A percentile compares a stretch with the other conserved stretches of the same genome.
Evolutionary conservation across 2,329 filamentous ascomycete genomes (phyloP).

Genomic region (Parafenestella ontariensis): DNA sequence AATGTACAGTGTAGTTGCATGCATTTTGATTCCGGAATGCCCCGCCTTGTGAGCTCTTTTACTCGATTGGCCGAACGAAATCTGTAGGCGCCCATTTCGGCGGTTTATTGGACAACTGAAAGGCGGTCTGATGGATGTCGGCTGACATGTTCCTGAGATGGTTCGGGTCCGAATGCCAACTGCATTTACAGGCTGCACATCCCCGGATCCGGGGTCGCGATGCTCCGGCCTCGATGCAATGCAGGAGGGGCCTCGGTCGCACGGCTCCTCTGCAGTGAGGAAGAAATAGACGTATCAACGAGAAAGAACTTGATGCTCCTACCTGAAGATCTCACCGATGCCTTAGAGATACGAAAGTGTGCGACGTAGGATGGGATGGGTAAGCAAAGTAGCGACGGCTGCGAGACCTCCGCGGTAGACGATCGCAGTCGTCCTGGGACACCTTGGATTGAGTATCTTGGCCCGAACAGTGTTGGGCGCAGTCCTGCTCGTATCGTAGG

Average conservation of each 20-base stretch:
- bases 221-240: neutral
- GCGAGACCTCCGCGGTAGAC: neutral
- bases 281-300: neutral
- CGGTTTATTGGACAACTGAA: constrained; percentile 5
- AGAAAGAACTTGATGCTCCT: neutral
- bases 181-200: neutral
- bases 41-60: constrained; percentile 18
- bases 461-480: too few species aligned
- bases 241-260: neutral
- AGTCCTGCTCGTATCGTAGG: too few species aligned
- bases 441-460: too few species aligned
- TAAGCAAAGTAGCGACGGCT: neutral
- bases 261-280: neutral
- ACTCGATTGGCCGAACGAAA: constrained; percentile 22
- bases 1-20: constrained; percentile 1
- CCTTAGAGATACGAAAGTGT: neutral
- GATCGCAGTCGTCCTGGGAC: neutral
- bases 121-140: constrained; percentile 17
- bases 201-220: neutral
- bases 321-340: neutral
- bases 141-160: constrained; percentile 21
- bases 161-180: constrained; percentile 9
- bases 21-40: constrained; percentile 10
- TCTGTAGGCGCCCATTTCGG: constrained; percentile 5
- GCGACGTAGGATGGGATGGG: neutral